Conservation (phyloP, 306 rosid species). For the Comarum palustre region DNA sequence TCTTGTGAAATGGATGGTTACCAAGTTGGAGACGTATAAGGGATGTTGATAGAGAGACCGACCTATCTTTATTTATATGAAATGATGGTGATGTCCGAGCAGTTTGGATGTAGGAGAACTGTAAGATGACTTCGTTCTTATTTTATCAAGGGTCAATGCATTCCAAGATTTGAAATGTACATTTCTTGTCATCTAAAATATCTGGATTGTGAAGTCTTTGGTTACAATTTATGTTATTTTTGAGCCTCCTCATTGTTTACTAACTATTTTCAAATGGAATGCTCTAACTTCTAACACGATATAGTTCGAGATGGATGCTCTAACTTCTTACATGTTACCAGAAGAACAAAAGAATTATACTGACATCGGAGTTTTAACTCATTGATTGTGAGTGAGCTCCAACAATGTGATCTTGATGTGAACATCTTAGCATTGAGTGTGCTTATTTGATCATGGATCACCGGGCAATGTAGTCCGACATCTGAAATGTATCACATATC, state of each 20-base stretch:
- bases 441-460: not conserved
- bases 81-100: not conserved
- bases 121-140: not conserved
- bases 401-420: not conserved
- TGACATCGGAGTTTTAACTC: too few relatives aligned
- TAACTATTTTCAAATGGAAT: not conserved
- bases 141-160: not conserved
- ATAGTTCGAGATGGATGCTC: not conserved
- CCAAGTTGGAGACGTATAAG: slow-evolving; percentile 15
- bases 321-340: not conserved
- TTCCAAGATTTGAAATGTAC: not conserved
- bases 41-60: not conserved
- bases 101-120: not conserved
- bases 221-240: not conserved
- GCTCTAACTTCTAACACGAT: too few relatives aligned
- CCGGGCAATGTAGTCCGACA: not conserved
- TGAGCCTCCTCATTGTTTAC: not conserved
- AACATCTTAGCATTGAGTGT: not conserved
- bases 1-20: slow-evolving; percentile 17
- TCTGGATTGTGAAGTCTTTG: not conserved
- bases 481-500: not conserved
- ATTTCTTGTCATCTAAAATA: not conserved
- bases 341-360: too few relatives aligned
- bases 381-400: too few relatives aligned
- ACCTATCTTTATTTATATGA: not conserved